Evolutionary conservation across 2,329 filamentous ascomycete species (phyloP).

Genomic region (Colletotrichum neosansevieriae): DNA sequence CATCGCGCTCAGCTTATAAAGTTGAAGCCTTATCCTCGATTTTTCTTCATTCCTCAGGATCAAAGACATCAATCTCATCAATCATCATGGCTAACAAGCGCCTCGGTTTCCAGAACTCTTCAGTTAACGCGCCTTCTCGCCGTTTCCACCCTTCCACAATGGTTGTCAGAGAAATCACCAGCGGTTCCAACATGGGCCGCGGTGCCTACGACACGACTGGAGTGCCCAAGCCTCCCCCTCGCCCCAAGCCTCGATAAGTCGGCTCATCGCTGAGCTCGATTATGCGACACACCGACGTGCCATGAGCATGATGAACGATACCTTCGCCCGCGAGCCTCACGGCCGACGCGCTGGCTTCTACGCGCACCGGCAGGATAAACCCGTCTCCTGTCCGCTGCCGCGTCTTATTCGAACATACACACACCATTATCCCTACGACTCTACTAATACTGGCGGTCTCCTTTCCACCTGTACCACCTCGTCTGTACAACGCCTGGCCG

Average conservation of each 20-base stretch:
- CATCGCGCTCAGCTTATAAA: conserved; percentile 45
- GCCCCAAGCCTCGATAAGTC: conserved; percentile 54
- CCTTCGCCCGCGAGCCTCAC: conserved; percentile 27
- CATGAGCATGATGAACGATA: conserved; percentile 22
- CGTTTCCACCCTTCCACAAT: conserved; percentile 46
- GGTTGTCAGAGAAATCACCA: conserved; percentile 49
- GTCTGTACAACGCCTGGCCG: conserved; percentile 36
- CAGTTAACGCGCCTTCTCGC: conserved; percentile 4
- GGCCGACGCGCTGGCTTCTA: conserved; percentile 40
- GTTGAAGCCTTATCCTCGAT: conserved; percentile 38
- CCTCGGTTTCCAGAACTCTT: conserved; percentile 12
- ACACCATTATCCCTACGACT: conserved; percentile 24
- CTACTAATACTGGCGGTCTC: conserved; percentile 36
- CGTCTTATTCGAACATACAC: conserved; percentile 33
- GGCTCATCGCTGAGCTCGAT: background rate
- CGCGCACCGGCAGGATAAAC: conserved; percentile 39
- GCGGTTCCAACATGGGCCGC: conserved; percentile 60
- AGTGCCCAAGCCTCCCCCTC: conserved; percentile 60
- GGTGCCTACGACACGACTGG: conserved; percentile 66
- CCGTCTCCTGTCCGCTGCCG: conserved; percentile 19
- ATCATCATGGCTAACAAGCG: conserved; percentile 37
- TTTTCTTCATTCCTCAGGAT: conserved; percentile 34
- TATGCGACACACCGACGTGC: conserved; percentile 17
- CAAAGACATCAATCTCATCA: conserved; percentile 8
- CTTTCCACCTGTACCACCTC: conserved; percentile 34